Percentiles rank a stretch among this genome's conserved stretches.
Evolutionary conservation across 2,329 filamentous ascomycete species (phyloP).

Genomic region (Sporothrix schenckii): DNA sequence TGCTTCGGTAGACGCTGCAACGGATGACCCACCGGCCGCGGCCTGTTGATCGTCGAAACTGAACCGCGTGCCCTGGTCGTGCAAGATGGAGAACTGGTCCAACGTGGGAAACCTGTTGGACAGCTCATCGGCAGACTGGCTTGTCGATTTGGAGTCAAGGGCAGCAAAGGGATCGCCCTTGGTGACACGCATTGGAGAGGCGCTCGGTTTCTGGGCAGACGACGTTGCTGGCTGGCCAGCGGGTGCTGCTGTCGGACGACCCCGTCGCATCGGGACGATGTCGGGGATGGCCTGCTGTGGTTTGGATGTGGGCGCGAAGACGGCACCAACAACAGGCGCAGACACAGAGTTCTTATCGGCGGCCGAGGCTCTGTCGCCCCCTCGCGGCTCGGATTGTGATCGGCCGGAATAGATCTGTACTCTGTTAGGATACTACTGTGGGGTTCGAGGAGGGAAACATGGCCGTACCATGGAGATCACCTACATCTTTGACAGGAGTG

Average conservation of each 20-base stretch:
- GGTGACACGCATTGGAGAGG: conserved; percentile 70
- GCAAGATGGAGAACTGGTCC: conserved; percentile 88
- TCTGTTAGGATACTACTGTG: conserved; percentile 32
- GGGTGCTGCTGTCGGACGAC: conserved; percentile 62
- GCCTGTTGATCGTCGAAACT: conserved; percentile 70
- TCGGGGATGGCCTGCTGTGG: conserved; percentile 78
- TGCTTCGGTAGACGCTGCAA: conserved; percentile 40
- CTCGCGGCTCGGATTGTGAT: conserved; percentile 64
- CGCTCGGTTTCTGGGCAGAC: conserved; percentile 56
- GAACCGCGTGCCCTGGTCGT: conserved; percentile 82
- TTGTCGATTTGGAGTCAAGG: conserved; percentile 68
- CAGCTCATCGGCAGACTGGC: conserved; percentile 70
- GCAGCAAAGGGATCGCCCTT: conserved; percentile 86
- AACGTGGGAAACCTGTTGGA: conserved; percentile 85
- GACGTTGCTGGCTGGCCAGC: conserved; percentile 35
- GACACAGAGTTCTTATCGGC: conserved; percentile 54
- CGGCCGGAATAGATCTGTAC: conserved; percentile 69
- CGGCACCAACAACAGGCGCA: conserved; percentile 72
- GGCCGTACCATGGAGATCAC: conserved; percentile 39
- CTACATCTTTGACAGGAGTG: conserved; percentile 84
- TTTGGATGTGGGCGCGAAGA: conserved; percentile 74
- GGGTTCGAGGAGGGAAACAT: not conserved
- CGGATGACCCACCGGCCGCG: not conserved
- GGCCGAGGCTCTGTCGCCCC: conserved; percentile 55
- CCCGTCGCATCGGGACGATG: conserved; percentile 90